Conservation (phyloP, 805 yeast genomes). For the Candida patagonica region DNA sequence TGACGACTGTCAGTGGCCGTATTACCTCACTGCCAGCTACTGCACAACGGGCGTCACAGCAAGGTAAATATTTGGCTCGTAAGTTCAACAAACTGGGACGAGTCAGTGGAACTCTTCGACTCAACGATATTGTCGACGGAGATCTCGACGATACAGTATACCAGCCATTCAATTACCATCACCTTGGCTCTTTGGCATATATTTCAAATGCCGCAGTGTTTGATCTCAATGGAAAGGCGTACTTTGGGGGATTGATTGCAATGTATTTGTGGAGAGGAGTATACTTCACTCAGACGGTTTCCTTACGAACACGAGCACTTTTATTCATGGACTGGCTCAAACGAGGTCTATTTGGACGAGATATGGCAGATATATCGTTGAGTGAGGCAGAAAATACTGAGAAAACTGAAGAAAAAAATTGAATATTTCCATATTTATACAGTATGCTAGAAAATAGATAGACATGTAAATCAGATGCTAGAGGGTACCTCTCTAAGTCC, state of each 20-base stretch:
- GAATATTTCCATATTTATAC: too few relatives aligned
- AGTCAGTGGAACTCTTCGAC: conserved; percentile 34
- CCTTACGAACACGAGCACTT: conserved; percentile 52
- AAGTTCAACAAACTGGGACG: conserved; percentile 47
- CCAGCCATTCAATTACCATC: conserved; percentile 53
- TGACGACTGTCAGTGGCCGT: conserved; percentile 49
- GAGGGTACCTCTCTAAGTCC: too few relatives aligned
- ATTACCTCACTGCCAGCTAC: conserved; percentile 65
- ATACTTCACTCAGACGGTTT: conserved; percentile 59
- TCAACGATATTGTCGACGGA: conserved; percentile 40
- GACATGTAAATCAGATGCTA: too few relatives aligned
- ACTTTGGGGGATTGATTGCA: conserved; percentile 59
- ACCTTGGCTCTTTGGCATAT: conserved; percentile 59
- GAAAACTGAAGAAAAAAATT: too few relatives aligned
- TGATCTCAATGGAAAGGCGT: conserved; percentile 50
- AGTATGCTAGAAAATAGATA: too few relatives aligned
- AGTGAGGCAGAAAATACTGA: background rate
- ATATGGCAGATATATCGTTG: conserved; percentile 18
- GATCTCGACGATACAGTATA: conserved; percentile 47
- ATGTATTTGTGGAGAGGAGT: conserved; percentile 68
- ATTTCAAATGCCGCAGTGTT: conserved; percentile 65
- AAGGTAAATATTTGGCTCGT: conserved; percentile 56
- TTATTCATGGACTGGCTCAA: conserved; percentile 62
- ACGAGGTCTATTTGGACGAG: conserved; percentile 35
- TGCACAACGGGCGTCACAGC: conserved; percentile 67